Percentiles rank a stretch among this genome's conserved stretches.
Conservation (phyloP, 106 monocot species). For the Dactylorhiza incarnata region DNA sequence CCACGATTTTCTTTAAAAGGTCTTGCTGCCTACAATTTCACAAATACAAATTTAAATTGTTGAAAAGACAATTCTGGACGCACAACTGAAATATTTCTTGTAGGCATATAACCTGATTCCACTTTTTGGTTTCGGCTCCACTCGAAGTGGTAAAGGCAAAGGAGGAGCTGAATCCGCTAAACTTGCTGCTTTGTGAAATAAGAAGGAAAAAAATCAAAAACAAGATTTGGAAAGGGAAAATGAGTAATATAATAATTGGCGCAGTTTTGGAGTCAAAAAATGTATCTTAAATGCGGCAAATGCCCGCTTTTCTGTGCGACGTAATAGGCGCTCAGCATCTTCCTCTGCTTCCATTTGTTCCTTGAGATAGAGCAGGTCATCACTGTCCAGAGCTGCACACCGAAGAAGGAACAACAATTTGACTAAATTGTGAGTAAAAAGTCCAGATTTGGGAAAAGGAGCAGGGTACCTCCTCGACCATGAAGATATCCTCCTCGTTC, state of each 20-base stretch:
- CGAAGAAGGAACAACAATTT: not conserved
- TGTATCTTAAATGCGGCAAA: constrained; percentile 99
- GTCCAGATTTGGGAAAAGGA: not conserved
- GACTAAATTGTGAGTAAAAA: not conserved
- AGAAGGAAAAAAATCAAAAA: constrained; percentile 1
- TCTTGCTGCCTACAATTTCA: constrained; percentile 71
- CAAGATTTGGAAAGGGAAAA: not conserved
- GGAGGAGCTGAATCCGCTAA: constrained; percentile 73
- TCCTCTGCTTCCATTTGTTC: constrained; percentile 99
- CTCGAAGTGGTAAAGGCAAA: constrained; percentile 68
- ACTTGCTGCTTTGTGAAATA: constrained; percentile 89
- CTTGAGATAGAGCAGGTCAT: constrained; percentile 95
- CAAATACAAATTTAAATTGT: not conserved
- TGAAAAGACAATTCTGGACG: not conserved
- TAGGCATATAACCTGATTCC: constrained; percentile 40
- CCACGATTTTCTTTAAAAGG: constrained; percentile 81
- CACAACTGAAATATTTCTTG: too few relatives aligned
- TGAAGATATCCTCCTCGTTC: constrained; percentile 98
- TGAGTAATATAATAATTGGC: not conserved
- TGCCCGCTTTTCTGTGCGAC: constrained; percentile 88
- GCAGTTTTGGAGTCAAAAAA: constrained; percentile 12
- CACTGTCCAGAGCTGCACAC: constrained; percentile 84
- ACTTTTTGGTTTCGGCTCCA: constrained; percentile 96
- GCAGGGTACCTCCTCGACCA: constrained; percentile 82
- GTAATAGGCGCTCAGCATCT: constrained; percentile 94